Base-by-base conservation (phyloP, 257 asterid genomes). In the Nicotiana undulata region DNA sequence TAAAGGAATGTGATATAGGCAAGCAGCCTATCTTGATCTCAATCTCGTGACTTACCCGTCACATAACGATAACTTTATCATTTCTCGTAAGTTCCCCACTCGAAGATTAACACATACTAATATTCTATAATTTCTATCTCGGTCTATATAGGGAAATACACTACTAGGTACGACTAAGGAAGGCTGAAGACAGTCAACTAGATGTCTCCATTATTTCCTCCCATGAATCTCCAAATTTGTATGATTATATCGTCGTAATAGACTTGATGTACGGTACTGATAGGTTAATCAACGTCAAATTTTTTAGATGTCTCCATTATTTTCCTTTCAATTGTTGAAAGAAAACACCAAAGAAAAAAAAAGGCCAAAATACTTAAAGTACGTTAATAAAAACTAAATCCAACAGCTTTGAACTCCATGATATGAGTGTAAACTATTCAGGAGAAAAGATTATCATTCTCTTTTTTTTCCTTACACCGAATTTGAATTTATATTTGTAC, bases 1-100 rank as follows among this genome's bases (percentile, higher is more conserved):
- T 29, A 3, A 2, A 0, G 0, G 3, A 10, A 0, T 40, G 49
- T 7, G 0, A 40, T 40, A 0, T 40, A 1, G 49, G 9, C 40
- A 0, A 28, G n/a, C n/a, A n/a, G n/a, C n/a, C n/a, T n/a, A 1
- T 37, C 9, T 6, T 1, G 9, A 37, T 37, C 44, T 37, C 44
- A 2, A 37, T 6, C 3, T 37, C 10, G 10, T 37, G 9, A 1
- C 9, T 0, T 9, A 37, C 7, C 1, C 0, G 2, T 37, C 4
- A 29, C 0, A 29, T 3, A 3, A 29, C 3, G 0, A 29, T 0
- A 29, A 40, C 11, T 40, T 40, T 40, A 40, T 2, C 11, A 0
- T 8, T 40, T 11, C 3, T 40, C 46, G 11, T 8, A 1, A 0
- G 0, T 3, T 8, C 3, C 0, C 3, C 9, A 7, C 49, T 40